phyloP scores from a whole-genome alignment of 805 yeast species.

The Saccharomycopsis fibuligera region DNA sequence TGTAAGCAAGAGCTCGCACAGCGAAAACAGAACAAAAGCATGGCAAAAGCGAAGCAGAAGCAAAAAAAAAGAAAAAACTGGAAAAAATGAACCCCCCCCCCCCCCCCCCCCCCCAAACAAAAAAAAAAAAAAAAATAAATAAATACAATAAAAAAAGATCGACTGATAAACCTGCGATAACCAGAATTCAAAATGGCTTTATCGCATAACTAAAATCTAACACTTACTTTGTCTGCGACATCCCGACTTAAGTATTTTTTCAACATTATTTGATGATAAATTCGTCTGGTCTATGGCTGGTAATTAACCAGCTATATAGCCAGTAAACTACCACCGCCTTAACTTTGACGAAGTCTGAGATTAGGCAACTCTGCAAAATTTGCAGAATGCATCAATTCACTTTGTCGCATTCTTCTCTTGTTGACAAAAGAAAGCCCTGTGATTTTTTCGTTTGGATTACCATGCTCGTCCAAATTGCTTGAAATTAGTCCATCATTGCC shows the following conservation, averaged over 20 bases:
- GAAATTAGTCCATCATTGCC: slow-evolving; percentile 66
- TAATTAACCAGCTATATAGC: no score
- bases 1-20: neutral
- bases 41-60: neutral
- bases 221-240: neutral
- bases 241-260: neutral
- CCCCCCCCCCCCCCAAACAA: no score
- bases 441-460: slow-evolving; percentile 33
- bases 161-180: no score
- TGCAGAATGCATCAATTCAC: slow-evolving; percentile 6
- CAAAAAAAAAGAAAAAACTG: neutral
- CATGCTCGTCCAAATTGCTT: slow-evolving; percentile 28
- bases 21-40: neutral
- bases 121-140: no score
- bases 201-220: neutral
- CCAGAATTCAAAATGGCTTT: no score
- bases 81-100: no score
- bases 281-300: no score
- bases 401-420: slow-evolving; percentile 33
- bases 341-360: neutral
- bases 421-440: slow-evolving; percentile 48
- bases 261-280: neutral
- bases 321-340: no score
- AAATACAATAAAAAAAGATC: neutral
- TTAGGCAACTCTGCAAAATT: slow-evolving; percentile 14